Conservation (phyloP, 1,139 yeast species). For the Nakaseomyces bracarensis region DNA sequence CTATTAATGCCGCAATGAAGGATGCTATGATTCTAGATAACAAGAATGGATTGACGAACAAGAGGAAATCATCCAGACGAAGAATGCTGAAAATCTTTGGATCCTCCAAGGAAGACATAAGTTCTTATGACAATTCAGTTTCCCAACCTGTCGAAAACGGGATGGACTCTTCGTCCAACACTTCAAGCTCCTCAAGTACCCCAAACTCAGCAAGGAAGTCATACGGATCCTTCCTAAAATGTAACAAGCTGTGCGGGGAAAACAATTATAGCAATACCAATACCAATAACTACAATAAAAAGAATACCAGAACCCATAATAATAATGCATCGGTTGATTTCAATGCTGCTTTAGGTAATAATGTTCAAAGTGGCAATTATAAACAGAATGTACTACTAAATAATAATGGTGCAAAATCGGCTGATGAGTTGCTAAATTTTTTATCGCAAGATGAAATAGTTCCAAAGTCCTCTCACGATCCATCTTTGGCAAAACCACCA, state of each 20-base stretch:
- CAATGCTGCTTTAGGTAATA: background rate
- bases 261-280: background rate
- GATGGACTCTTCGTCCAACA: constrained; percentile 3
- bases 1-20: background rate
- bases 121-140: constrained; percentile 7
- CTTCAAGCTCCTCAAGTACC: constrained; percentile 9
- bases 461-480: constrained; percentile 20
- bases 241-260: constrained; percentile 12
- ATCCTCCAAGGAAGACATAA: constrained; percentile 3
- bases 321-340: background rate
- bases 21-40: background rate
- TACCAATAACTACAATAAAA: too few species aligned
- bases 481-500: constrained; percentile 14
- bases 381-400: constrained; percentile 1
- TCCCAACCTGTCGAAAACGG: constrained; percentile 7
- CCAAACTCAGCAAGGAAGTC: constrained; percentile 14
- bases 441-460: constrained; percentile 16
- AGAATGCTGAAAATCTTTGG: constrained; percentile 30
- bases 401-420: background rate
- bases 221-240: constrained; percentile 22
- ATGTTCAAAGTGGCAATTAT: background rate
- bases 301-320: too few species aligned
- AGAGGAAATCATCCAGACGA: constrained; percentile 25
- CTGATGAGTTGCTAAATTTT: background rate
- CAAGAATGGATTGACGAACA: constrained; percentile 9